Percentiles rank a stretch among this genome's conserved stretches.
Evolutionary conservation across 495 filamentous ascomycete genomes (phyloP).

Genomic region (Aspergillus olivimuriae): DNA sequence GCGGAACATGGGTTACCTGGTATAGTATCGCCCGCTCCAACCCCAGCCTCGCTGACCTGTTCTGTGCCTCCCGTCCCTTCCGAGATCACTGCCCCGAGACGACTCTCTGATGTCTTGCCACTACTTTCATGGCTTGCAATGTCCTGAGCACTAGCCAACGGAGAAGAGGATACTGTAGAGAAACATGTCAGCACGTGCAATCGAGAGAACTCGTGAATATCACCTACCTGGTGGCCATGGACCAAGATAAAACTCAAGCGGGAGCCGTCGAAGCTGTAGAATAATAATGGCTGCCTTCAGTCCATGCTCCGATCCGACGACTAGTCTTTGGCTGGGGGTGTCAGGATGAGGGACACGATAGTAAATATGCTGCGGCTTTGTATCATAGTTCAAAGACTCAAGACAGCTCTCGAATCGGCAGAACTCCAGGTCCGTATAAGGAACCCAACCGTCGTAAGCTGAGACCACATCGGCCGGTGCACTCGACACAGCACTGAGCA

Average conservation of each 20-base stretch:
- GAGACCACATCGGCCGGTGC: neutral
- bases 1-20: no score
- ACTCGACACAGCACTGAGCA: neutral
- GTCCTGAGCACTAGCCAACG: no score
- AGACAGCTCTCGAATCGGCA: neutral
- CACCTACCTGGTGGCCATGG: neutral
- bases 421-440: neutral
- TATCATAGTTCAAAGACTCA: neutral
- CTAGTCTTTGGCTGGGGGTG: no score
- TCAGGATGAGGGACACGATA: no score
- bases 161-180: no score
- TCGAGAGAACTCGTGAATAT: no score
- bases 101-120: no score
- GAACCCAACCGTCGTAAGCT: neutral
- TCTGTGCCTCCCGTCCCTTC: no score
- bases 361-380: neutral
- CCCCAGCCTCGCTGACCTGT: no score
- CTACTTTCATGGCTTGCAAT: no score
- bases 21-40: no score
- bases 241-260: neutral
- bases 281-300: neutral
- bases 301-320: neutral
- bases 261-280: neutral
- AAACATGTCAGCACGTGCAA: neutral
- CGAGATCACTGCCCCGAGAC: no score